Evolutionary conservation across 306 rosid species (phyloP), one percentile per base, ranked within the genome.

Genomic region (Gillenia trifoliata): DNA sequence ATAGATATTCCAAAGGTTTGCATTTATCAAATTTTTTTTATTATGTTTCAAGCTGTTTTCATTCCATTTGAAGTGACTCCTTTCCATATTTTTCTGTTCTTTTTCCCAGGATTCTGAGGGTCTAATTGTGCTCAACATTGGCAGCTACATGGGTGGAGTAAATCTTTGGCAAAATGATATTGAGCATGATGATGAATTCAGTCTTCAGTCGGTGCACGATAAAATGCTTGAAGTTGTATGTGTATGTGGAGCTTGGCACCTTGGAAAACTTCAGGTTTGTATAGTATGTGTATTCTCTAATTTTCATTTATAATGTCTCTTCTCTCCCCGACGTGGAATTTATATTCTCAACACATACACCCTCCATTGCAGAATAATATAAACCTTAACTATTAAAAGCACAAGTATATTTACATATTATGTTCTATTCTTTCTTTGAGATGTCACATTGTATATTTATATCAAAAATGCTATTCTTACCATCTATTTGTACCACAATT

Each of bases 91-190:
- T 63, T 74, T 76, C 69, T 78, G 62, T 69, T 54, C 50, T 78
- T 75, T 74, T 64, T 16, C 49, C 57, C 75, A 90, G 96, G 92
- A 88, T 74, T 81, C 92, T 13, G 96, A 90, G 82, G 92, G 96
- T 72, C 85, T 90, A 75, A 90, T 90, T 77, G 92, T 90, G 85
- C 92, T 90, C 74, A 90, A 90, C 62, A 90, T 90, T 64, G 88
- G 92, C 70, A 90, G 96, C 86, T 90, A 90, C 81, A 90, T 90
- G 96, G 96, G 96, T 64, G 96, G 96, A 57, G 92, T 90, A 73
- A 83, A 88, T 81, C 96, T 90, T 83, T 90, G 96, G 96, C 89
- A 90, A 81, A 90, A 90, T 78, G 92, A 81, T 56, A 79, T 75
- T 62, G 93, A 82, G 75, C 93, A 77, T 68, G 90, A 82, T 81